Percentiles rank a stretch among this genome's conserved stretches.
Evolutionary conservation across 2,329 filamentous ascomycete species (phyloP).

Genomic region (Aspergillus sergii): DNA sequence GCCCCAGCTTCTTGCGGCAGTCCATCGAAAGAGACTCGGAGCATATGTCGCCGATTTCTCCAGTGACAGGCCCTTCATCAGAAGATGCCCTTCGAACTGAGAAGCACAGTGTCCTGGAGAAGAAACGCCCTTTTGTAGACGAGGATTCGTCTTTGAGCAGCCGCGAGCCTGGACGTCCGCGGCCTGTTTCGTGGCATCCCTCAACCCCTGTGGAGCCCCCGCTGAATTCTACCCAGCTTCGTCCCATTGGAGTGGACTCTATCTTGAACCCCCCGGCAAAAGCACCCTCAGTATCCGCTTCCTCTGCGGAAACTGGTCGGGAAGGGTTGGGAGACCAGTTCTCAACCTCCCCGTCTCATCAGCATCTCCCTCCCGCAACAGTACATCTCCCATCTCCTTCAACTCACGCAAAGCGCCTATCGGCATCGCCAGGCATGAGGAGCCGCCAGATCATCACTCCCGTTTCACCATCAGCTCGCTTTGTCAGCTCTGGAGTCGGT

Average conservation of each 20-base stretch:
- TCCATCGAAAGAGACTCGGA: conserved; percentile 33
- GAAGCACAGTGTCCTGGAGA: conserved; percentile 24
- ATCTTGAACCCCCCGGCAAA: conserved; percentile 43
- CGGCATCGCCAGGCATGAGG: conserved; percentile 35
- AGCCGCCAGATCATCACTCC: conserved; percentile 37
- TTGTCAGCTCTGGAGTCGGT: conserved; percentile 30
- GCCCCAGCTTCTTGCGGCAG: conserved; percentile 33
- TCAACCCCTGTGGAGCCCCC: conserved; percentile 40
- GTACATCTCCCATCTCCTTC: conserved; percentile 26
- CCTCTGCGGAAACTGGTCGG: conserved; percentile 19
- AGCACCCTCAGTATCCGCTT: conserved; percentile 19
- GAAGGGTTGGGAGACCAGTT: conserved; percentile 28
- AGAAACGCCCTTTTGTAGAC: conserved; percentile 24
- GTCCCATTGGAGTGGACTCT: conserved; percentile 44
- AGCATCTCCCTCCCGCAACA: conserved; percentile 31
- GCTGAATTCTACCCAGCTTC: conserved; percentile 31
- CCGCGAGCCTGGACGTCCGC: conserved; percentile 31
- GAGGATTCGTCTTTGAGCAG: conserved; percentile 21
- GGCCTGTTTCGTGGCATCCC: conserved; percentile 40
- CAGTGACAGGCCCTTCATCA: conserved; percentile 32
- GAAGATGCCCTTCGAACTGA: conserved; percentile 29
- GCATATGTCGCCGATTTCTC: conserved; percentile 43
- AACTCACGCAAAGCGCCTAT: conserved; percentile 29
- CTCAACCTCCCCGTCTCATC: conserved; percentile 23
- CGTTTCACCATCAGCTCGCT: conserved; percentile 40